These are phyloP conservation scores for Ricinus communis DNA, from an alignment of 345 rosid genomes.

Conservation along the genomic window DNA sequence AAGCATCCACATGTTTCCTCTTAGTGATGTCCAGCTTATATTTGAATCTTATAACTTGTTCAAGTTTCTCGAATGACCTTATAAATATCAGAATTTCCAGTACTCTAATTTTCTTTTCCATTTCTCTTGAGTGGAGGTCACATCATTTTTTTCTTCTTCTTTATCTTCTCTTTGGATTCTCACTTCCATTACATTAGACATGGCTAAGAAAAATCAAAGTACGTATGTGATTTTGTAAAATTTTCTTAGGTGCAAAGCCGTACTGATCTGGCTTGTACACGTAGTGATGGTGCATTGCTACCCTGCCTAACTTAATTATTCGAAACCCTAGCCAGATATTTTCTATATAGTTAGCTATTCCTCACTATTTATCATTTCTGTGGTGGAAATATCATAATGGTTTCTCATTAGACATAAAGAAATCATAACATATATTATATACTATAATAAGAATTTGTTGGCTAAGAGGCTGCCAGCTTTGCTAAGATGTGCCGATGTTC, in stretches of 20 bases:
- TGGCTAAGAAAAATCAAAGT: neutral
- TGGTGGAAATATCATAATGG: too few species aligned
- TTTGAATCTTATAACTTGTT: neutral
- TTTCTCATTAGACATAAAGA: too few species aligned
- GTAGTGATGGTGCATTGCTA: neutral
- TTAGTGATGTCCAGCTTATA: constrained; percentile 16
- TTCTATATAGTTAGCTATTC: neutral
- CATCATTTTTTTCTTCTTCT: constrained; percentile 3
- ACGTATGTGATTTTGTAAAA: neutral
- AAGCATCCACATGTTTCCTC: neutral
- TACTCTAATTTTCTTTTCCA: neutral
- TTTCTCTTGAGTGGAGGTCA: constrained; percentile 10
- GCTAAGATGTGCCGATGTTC: too few species aligned
- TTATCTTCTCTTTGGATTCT: constrained; percentile 3
- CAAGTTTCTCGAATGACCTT: neutral
- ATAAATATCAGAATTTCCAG: neutral
- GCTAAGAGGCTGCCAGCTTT: too few species aligned
- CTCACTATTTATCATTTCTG: too few species aligned
- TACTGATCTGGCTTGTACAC: too few species aligned
- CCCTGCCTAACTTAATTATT: constrained; percentile 2
- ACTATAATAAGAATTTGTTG: neutral
- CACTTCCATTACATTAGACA: neutral
- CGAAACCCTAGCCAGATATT: constrained; percentile 1
- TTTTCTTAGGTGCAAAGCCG: neutral
- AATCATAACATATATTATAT: neutral